Percentiles rank a stretch among this genome's conserved stretches.
Evolutionary conservation across 2,329 filamentous ascomycete species (phyloP).

Genomic region (Fusarium sp.): DNA sequence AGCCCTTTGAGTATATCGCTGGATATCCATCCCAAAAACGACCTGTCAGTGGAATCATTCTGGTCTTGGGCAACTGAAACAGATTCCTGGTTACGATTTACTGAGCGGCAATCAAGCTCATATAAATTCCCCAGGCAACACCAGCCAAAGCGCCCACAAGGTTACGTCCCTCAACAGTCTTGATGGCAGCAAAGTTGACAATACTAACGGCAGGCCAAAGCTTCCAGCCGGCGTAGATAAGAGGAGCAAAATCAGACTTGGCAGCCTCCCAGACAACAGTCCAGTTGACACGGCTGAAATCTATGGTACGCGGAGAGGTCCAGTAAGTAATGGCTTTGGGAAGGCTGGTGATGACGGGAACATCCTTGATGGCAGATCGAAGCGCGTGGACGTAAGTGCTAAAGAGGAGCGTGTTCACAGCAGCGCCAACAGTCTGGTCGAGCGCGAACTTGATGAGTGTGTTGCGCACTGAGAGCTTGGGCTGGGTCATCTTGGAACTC

Average conservation of each 20-base stretch:
- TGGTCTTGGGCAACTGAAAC: neutral
- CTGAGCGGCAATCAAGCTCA: conserved; percentile 69
- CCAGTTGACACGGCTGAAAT: conserved; percentile 61
- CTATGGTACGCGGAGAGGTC: conserved; percentile 55
- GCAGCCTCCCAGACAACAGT: conserved; percentile 57
- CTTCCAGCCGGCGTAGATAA: conserved; percentile 74
- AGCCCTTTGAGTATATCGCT: neutral
- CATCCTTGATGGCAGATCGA: conserved; percentile 60
- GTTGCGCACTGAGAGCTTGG: conserved; percentile 70
- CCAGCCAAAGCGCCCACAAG: conserved; percentile 79
- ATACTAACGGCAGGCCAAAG: conserved; percentile 79
- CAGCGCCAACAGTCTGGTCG: conserved; percentile 75
- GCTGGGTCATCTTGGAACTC: conserved; percentile 39
- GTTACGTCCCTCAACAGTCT: conserved; percentile 77
- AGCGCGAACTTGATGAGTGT: conserved; percentile 74
- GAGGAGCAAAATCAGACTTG: conserved; percentile 68
- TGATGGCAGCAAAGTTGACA: conserved; percentile 74
- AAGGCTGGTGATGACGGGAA: conserved; percentile 53
- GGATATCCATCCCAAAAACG: neutral
- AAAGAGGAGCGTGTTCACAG: conserved; percentile 74
- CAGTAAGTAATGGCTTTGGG: conserved; percentile 51
- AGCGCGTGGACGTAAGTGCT: conserved; percentile 69
- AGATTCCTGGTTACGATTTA: conserved; percentile 19
- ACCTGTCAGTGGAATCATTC: neutral
- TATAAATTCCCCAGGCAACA: conserved; percentile 79